A percentile compares a stretch with the other conserved stretches of the same genome.
These are phyloP conservation scores for Lithospermum erythrorhizon DNA, from an alignment of 257 asterid genomes.

Conservation along the genomic window DNA sequence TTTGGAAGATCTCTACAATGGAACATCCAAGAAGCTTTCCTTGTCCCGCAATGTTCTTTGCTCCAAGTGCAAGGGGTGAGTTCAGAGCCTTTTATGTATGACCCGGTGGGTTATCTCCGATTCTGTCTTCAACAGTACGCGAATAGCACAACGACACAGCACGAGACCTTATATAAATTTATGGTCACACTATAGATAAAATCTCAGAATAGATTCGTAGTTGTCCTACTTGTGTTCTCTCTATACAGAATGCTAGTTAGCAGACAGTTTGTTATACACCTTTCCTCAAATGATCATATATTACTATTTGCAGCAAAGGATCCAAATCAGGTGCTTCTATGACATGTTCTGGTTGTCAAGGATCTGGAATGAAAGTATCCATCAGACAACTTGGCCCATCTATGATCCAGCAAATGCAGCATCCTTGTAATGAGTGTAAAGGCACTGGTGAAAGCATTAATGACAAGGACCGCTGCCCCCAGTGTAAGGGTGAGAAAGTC, in stretches of 20 bases:
- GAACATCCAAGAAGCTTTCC: conserved; percentile 80
- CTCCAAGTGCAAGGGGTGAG: conserved; percentile 82
- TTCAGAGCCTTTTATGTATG: not conserved
- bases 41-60: conserved; percentile 81
- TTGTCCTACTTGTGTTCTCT: too few relatives aligned
- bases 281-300: not conserved
- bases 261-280: too few relatives aligned
- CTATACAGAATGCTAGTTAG: too few relatives aligned
- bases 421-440: conserved; percentile 63
- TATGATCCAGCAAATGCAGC: conserved; percentile 46
- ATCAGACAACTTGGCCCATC: conserved; percentile 83
- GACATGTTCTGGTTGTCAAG: conserved; percentile 84
- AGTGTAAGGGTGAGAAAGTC: conserved; percentile 87
- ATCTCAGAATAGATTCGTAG: too few relatives aligned
- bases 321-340: conserved; percentile 89
- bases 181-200: too few relatives aligned
- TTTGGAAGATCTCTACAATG: conserved; percentile 71
- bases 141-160: too few relatives aligned
- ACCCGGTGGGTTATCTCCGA: not conserved
- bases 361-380: conserved; percentile 85
- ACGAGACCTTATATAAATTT: too few relatives aligned
- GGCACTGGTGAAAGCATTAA: conserved; percentile 86
- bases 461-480: conserved; percentile 72
- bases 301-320: conserved; percentile 51
- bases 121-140: too few relatives aligned